phyloP scores from a whole-genome alignment of 495 filamentous ascomycete genomes.

The Trichoderma gamsii region DNA sequence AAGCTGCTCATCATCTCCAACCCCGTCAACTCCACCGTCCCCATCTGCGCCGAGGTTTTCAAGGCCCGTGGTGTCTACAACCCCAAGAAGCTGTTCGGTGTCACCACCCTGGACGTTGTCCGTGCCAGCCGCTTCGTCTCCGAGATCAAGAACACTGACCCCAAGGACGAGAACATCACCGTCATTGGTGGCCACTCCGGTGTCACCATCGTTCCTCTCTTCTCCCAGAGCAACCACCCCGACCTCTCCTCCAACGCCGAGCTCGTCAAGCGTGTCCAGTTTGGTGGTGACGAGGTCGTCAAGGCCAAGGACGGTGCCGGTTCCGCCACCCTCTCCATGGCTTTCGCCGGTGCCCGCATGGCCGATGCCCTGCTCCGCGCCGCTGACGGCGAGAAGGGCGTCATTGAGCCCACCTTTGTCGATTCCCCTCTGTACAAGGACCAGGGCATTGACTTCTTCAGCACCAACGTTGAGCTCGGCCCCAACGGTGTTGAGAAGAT shows the following conservation, averaged over 20 bases:
- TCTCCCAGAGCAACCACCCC: slow-evolving; percentile 87
- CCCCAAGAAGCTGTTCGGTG: slow-evolving; percentile 97
- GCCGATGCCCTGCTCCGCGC: slow-evolving; percentile 92
- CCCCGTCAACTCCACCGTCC: slow-evolving; percentile 98
- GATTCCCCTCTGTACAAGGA: slow-evolving; percentile 97
- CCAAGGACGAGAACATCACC: slow-evolving; percentile 84
- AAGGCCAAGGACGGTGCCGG: slow-evolving; percentile 98
- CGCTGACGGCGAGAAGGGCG: slow-evolving; percentile 86
- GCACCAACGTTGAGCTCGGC: slow-evolving; percentile 88
- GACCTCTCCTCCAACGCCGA: slow-evolving; percentile 67
- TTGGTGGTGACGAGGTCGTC: slow-evolving; percentile 99
- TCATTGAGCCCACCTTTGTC: slow-evolving; percentile 94
- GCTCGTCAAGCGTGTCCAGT: slow-evolving; percentile 93
- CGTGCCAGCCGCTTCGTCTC: slow-evolving; percentile 96
- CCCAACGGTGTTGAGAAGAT: slow-evolving; percentile 95
- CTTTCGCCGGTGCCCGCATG: slow-evolving; percentile 96
- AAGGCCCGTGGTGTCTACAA: slow-evolving; percentile 92
- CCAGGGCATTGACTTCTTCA: slow-evolving; percentile 92
- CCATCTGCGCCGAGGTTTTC: slow-evolving; percentile 94
- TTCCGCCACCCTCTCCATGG: slow-evolving; percentile 98
- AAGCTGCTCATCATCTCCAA: slow-evolving; percentile 97
- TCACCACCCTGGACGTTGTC: slow-evolving; percentile 98
- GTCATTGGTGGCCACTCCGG: slow-evolving; percentile 97
- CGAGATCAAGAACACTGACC: slow-evolving; percentile 84
- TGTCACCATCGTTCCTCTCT: slow-evolving; percentile 94